A percentile compares a stretch with the other conserved stretches of the same genome.
Conservation (phyloP, 257 asterid genomes). For the Datura wrightii region DNA sequence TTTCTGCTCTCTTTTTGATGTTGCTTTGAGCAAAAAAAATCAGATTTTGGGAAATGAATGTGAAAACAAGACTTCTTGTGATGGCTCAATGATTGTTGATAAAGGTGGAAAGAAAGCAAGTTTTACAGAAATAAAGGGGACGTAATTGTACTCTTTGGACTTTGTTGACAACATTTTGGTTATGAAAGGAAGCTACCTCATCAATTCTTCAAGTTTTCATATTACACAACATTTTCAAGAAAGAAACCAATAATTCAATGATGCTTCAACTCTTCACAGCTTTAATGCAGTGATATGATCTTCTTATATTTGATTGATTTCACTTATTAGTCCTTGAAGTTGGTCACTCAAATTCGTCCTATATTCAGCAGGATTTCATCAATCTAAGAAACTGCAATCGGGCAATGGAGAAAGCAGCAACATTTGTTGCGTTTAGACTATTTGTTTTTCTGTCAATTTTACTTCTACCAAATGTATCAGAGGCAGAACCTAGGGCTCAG, state of each 20-base stretch:
- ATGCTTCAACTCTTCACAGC: neutral
- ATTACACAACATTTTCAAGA: neutral
- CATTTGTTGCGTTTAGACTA: conserved; percentile 5
- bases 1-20: neutral
- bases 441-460: conserved; percentile 37
- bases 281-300: neutral
- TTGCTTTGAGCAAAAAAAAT: neutral
- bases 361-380: conserved; percentile 28
- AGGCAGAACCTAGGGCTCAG: conserved; percentile 70
- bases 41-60: neutral
- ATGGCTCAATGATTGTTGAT: neutral
- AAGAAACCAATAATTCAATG: neutral
- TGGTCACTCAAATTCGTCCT: neutral
- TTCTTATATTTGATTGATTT: conserved; percentile 18
- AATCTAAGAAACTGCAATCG: conserved; percentile 7
- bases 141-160: neutral
- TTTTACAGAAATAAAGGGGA: neutral
- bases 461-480: conserved; percentile 44
- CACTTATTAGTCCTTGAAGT: neutral
- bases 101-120: neutral
- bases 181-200: conserved; percentile 19
- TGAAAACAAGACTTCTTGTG: neutral
- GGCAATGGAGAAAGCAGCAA: conserved; percentile 43
- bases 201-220: neutral
- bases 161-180: neutral